A percentile compares a stretch with the other conserved stretches of the same genome.
Conservation (phyloP, 306 rosid genomes). For the Cajanus cajan region DNA sequence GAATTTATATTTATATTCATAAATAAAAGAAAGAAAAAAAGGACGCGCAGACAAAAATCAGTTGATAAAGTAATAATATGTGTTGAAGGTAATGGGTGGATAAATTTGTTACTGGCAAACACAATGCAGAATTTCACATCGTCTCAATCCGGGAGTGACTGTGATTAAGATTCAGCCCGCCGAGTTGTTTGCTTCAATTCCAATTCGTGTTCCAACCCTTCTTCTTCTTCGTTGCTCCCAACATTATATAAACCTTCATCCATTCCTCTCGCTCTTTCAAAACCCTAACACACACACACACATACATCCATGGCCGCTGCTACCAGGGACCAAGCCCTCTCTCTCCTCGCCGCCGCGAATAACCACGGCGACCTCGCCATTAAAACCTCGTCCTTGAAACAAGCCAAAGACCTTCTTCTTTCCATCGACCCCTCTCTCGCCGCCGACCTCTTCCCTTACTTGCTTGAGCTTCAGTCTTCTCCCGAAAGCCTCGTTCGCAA, state of each 20-base stretch:
- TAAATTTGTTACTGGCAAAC: slow-evolving; percentile 1
- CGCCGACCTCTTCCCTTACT: slow-evolving; percentile 75
- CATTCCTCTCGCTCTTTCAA: slow-evolving; percentile 4
- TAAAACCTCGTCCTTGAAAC: slow-evolving; percentile 72
- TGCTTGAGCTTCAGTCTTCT: slow-evolving; percentile 85
- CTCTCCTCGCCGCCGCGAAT: slow-evolving; percentile 89
- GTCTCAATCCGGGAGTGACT: slow-evolving; percentile 4
- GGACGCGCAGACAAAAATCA: background rate
- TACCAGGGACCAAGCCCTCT: slow-evolving; percentile 67
- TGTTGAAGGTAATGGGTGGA: background rate
- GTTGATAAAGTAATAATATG: background rate
- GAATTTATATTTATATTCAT: background rate
- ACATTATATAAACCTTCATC: slow-evolving; percentile 6
- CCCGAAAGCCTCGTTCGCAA: slow-evolving; percentile 78
- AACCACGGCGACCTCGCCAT: slow-evolving; percentile 93
- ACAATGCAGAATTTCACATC: slow-evolving; percentile 7
- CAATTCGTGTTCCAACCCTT: background rate
- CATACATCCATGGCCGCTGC: slow-evolving; percentile 73
- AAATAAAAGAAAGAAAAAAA: background rate
- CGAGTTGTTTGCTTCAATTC: slow-evolving; percentile 28
- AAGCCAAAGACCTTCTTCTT: slow-evolving; percentile 67
- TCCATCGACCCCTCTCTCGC: slow-evolving; percentile 71
- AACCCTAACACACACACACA: slow-evolving; percentile 41
- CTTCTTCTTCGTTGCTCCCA: background rate
- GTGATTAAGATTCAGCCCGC: slow-evolving; percentile 18